Evolutionary conservation across 2,329 filamentous ascomycete genomes (phyloP).

Genomic region (Alternaria sp.): DNA sequence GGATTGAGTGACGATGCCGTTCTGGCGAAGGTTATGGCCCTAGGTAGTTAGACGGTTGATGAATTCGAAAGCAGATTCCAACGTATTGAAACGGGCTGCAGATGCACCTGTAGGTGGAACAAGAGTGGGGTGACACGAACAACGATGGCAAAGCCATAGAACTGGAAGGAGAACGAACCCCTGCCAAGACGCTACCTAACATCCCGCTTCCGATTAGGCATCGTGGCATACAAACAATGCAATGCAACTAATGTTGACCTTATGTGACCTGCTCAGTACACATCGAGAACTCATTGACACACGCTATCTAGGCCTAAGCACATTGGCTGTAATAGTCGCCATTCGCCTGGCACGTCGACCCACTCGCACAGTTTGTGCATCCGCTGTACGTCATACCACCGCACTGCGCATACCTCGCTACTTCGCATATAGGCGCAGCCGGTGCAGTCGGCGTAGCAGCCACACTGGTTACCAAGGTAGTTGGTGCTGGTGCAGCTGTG

Average conservation of each 20-base stretch:
- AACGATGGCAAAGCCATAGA: neutral
- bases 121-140: neutral
- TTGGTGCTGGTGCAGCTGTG: constrained; percentile 17
- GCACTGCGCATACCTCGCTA: constrained; percentile 38
- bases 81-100: neutral
- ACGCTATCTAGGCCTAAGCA: neutral
- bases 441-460: constrained; percentile 18
- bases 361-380: constrained; percentile 36
- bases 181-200: neutral
- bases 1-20: constrained; percentile 32
- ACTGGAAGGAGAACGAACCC: neutral
- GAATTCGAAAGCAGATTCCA: neutral
- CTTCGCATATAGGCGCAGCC: constrained; percentile 23
- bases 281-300: neutral
- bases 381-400: constrained; percentile 33
- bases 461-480: constrained; percentile 31
- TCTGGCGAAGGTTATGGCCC: constrained; percentile 27
- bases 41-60: constrained; percentile 16
- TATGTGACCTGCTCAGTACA: too few relatives aligned
- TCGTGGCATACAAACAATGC: neutral
- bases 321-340: constrained; percentile 44
- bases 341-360: constrained; percentile 31
- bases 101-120: neutral
- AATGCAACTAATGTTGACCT: too few relatives aligned
- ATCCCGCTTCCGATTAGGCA: neutral